These are phyloP conservation scores for Gossypium anomalum DNA, from an alignment of 345 rosid species.

Conservation along the genomic window DNA sequence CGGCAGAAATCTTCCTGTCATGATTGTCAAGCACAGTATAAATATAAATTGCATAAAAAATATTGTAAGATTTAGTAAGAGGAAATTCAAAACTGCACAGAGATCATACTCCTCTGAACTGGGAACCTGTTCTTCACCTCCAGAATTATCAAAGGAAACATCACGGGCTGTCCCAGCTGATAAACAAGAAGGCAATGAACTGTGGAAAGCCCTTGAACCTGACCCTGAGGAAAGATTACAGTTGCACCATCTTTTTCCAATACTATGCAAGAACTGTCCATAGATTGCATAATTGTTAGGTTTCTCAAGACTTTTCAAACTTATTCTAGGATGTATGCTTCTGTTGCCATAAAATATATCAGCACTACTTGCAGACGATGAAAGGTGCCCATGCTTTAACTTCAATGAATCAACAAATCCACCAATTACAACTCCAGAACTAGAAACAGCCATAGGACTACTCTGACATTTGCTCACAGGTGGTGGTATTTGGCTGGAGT, in stretches of 20 bases:
- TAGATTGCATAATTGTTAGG: slow-evolving; percentile 34
- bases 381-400: slow-evolving; percentile 29
- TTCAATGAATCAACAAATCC: slow-evolving; percentile 31
- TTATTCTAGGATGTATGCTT: slow-evolving; percentile 56
- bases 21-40: slow-evolving; percentile 2
- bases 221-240: slow-evolving; percentile 28
- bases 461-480: slow-evolving; percentile 23
- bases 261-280: slow-evolving; percentile 47
- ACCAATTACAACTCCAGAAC: slow-evolving; percentile 34
- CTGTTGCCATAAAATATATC: slow-evolving; percentile 33
- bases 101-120: slow-evolving; percentile 55
- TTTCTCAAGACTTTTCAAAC: slow-evolving; percentile 42
- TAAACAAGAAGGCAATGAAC: slow-evolving; percentile 37
- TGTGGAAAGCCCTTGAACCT: slow-evolving; percentile 52
- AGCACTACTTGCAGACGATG: slow-evolving; percentile 21
- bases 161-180: slow-evolving; percentile 69
- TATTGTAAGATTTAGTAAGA: neutral
- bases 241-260: slow-evolving; percentile 47
- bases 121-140: slow-evolving; percentile 48
- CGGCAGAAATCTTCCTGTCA: slow-evolving; percentile 40
- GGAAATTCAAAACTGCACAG: slow-evolving; percentile 3
- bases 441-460: slow-evolving; percentile 47
- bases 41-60: neutral
- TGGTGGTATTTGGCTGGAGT: slow-evolving; percentile 21
- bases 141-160: slow-evolving; percentile 55